phyloP scores from a whole-genome alignment of 2,329 filamentous ascomycete species.

The Arthrobotrys conoides region DNA sequence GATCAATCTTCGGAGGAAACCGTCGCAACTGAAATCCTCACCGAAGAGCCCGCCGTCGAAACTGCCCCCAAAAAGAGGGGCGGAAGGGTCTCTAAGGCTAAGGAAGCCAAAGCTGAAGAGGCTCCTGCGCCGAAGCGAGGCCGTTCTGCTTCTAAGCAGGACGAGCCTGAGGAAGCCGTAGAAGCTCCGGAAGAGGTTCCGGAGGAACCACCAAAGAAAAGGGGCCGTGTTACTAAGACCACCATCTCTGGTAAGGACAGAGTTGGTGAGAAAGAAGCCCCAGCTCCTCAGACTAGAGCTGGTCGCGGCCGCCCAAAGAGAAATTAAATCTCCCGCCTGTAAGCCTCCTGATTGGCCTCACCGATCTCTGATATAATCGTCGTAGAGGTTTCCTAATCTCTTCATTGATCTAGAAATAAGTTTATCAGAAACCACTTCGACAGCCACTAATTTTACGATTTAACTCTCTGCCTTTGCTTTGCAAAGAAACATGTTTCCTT shows the following conservation, averaged over 20 bases:
- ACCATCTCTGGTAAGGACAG: slow-evolving; percentile 45
- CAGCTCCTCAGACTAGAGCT: slow-evolving; percentile 37
- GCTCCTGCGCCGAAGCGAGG: slow-evolving; percentile 32
- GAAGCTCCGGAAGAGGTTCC: slow-evolving; percentile 13
- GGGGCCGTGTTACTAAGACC: slow-evolving; percentile 33
- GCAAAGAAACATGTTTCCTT: neutral
- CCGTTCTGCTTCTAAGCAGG: slow-evolving; percentile 24
- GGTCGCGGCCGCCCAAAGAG: slow-evolving; percentile 48
- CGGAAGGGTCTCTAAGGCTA: neutral
- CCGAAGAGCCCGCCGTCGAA: neutral
- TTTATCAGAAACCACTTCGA: neutral
- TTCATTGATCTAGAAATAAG: neutral
- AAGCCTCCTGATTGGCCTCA: neutral
- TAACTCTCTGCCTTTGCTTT: slow-evolving; percentile 2
- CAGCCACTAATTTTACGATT: neutral
- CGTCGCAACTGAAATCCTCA: neutral
- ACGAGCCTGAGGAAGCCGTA: slow-evolving; percentile 32
- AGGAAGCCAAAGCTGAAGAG: slow-evolving; percentile 22
- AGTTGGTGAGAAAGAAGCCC: slow-evolving; percentile 31
- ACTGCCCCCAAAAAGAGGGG: slow-evolving; percentile 23
- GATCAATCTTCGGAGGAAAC: slow-evolving; percentile 27
- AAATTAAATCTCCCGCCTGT: slow-evolving; percentile 14
- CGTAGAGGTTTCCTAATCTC: neutral
- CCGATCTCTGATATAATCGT: neutral
- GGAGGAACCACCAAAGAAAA: slow-evolving; percentile 49